phyloP scores from a whole-genome alignment of 306 rosid genomes.

The Trichosanthes cucumerina region DNA sequence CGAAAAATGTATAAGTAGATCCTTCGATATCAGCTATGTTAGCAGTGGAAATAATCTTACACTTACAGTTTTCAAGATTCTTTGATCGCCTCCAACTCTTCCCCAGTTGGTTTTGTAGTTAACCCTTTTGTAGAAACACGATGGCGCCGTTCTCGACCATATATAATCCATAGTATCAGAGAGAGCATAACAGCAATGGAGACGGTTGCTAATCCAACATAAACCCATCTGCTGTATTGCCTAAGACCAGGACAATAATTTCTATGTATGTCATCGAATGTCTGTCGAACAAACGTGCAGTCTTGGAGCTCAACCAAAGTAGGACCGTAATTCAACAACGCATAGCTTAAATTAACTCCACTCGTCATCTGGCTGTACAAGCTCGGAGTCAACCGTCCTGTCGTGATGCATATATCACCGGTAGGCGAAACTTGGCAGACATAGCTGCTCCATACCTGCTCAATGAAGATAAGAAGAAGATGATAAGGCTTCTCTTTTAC shows the following conservation, averaged over 20 bases:
- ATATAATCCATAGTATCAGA: constrained; percentile 43
- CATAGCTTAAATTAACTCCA: constrained; percentile 31
- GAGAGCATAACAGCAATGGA: constrained; percentile 43
- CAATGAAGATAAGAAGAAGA: neutral
- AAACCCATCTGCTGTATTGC: constrained; percentile 27
- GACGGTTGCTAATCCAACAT: constrained; percentile 31
- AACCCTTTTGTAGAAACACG: constrained; percentile 14
- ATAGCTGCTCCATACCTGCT: constrained; percentile 36
- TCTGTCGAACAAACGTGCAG: constrained; percentile 41
- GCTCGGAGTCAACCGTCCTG: constrained; percentile 47
- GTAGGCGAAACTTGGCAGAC: constrained; percentile 30
- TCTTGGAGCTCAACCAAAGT: constrained; percentile 32
- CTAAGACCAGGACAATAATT: constrained; percentile 30
- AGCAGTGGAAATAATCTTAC: constrained; percentile 1
- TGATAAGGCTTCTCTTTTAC: neutral
- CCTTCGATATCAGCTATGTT: neutral
- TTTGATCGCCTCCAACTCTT: constrained; percentile 18
- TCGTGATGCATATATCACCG: constrained; percentile 34
- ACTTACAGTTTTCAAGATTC: constrained; percentile 11
- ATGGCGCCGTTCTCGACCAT: constrained; percentile 30
- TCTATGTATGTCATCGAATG: constrained; percentile 25
- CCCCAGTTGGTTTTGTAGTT: constrained; percentile 5
- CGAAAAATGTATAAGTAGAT: neutral
- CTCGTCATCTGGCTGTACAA: constrained; percentile 27
- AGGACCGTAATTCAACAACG: constrained; percentile 27